Evolutionary conservation across 768 basidiomycete genomes (phyloP).

Genomic region (Kwoniella sp.): DNA sequence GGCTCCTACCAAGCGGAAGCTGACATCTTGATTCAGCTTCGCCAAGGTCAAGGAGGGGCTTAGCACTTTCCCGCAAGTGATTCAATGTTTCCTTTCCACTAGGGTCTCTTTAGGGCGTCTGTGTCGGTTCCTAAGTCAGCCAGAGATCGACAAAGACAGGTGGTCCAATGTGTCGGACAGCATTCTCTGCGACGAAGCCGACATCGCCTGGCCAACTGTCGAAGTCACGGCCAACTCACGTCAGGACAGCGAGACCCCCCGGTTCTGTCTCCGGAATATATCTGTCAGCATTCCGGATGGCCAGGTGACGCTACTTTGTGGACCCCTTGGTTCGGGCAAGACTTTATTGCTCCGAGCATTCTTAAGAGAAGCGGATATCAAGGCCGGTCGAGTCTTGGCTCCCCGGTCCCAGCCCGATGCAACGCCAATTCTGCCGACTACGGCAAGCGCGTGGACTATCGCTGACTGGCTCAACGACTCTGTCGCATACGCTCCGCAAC

Average conservation of each 20-base stretch:
- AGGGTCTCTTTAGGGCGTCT: slow-evolving; percentile 40
- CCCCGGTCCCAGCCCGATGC: slow-evolving; percentile 26
- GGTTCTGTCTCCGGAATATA: slow-evolving; percentile 34
- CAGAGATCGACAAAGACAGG: slow-evolving; percentile 22
- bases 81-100: slow-evolving; percentile 22
- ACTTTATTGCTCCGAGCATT: slow-evolving; percentile 41
- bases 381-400: slow-evolving; percentile 25
- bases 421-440: slow-evolving; percentile 16
- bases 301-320: slow-evolving; percentile 39
- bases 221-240: not conserved
- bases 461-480: slow-evolving; percentile 31
- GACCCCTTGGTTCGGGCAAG: slow-evolving; percentile 48
- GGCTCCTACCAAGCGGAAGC: too few relatives aligned
- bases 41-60: too few relatives aligned
- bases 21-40: too few relatives aligned
- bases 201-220: slow-evolving; percentile 35
- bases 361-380: slow-evolving; percentile 36
- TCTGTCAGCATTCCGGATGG: slow-evolving; percentile 28
- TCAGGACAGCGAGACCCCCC: not conserved
- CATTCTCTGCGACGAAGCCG: slow-evolving; percentile 21
- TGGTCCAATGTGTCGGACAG: not conserved
- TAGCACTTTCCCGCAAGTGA: slow-evolving; percentile 15
- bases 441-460: slow-evolving; percentile 12
- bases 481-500: slow-evolving; percentile 43
- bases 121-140: slow-evolving; percentile 27